phyloP scores from a whole-genome alignment of 805 yeast genomes.

The Cyberlindnera sargentensis region DNA sequence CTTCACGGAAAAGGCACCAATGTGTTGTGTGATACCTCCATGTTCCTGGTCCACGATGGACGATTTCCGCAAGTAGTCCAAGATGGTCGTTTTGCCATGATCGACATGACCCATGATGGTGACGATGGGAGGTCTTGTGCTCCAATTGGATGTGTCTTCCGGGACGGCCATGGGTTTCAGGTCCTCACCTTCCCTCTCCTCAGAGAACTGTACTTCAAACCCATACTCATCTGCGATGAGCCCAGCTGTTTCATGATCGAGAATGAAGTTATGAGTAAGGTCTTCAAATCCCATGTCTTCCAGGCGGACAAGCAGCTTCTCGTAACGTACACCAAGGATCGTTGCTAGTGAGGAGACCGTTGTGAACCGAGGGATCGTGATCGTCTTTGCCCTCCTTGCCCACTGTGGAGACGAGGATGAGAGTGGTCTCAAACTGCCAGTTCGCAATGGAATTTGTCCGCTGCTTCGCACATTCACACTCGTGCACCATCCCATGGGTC shows the following conservation, averaged over 20 bases:
- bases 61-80: slow-evolving; percentile 81
- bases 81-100: slow-evolving; percentile 93
- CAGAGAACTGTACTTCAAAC: slow-evolving; percentile 40
- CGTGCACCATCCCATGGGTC: too few species aligned
- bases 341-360: slow-evolving; percentile 76
- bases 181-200: slow-evolving; percentile 30
- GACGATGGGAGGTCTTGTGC: slow-evolving; percentile 84
- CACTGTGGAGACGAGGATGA: neutral
- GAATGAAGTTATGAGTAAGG: slow-evolving; percentile 58
- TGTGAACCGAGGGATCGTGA: slow-evolving; percentile 64
- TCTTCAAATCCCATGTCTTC: slow-evolving; percentile 70
- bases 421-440: neutral
- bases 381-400: slow-evolving; percentile 7
- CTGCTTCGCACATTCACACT: too few species aligned
- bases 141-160: slow-evolving; percentile 32
- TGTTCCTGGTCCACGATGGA: slow-evolving; percentile 78
- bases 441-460: too few species aligned
- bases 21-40: slow-evolving; percentile 97
- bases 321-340: slow-evolving; percentile 57
- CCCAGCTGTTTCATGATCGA: slow-evolving; percentile 81
- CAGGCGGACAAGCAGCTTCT: slow-evolving; percentile 50
- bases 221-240: slow-evolving; percentile 88
- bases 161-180: slow-evolving; percentile 47
- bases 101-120: slow-evolving; percentile 99
- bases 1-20: slow-evolving; percentile 91